Base-by-base conservation (phyloP, 345 rosid genomes). In the Trapa incisa region DNA sequence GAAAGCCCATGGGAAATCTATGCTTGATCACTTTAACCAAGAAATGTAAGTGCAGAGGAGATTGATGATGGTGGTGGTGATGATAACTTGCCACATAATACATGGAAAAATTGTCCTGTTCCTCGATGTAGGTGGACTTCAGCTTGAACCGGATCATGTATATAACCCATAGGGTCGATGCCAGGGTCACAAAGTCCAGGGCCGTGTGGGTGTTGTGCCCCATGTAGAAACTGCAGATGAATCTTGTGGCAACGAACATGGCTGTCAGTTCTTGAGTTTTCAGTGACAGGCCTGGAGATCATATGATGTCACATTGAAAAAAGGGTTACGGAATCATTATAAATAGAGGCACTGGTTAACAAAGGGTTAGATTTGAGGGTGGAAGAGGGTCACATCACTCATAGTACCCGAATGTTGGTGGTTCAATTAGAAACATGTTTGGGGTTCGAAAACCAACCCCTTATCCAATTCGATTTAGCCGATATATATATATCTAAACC, bases 231-330 rank as follows among this genome's bases (percentile, higher is more conserved):
- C 93, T 85, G 45, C 80, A 80, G 4, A 64, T 37, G 47, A 87
- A 52, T 76, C 96, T 82, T 62, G 84, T 85, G 9, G 75, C 81
- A 32, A 89, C 75, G 78, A 86, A 92, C 41, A 80, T 7, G 9
- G 89, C 91, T 32, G 96, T 92, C 68, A 87, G 79, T 57, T 83
- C 87, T 78, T 92, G 96, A 65, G 80, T 75, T 83, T 77, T 89
- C 6, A 92, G 77, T 6, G 98, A 92, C 43, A 92, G 88, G 35
- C 96, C 98, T 87, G 81, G 64, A 71, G 14, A 11, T 22, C 29
- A 22, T 22, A 22, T 22, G 29, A 22, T 22, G 29, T 22, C 29
- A 22, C 29, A 47, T 5, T 7, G 48, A 37, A 14, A 29, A 64
- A 5, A 4, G 41, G n/a, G 1, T 37, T 16, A 16, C 14, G 1